Base-by-base conservation (phyloP, 371 early-diverging fungal species). In the Apophysomyces trapeziformis region DNA sequence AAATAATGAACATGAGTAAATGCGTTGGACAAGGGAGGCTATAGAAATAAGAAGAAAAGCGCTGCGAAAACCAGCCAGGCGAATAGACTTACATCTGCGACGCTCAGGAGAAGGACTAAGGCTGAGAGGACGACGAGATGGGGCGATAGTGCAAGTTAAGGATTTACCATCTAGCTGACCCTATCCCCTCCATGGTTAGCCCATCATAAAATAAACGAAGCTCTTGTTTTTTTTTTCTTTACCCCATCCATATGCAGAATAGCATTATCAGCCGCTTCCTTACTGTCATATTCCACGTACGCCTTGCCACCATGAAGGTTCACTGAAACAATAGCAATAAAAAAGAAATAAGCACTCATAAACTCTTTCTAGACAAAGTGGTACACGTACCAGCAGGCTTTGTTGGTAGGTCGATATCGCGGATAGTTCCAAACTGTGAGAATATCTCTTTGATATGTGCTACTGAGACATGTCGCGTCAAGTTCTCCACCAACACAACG, bases 111-210 rank as follows among this genome's bases (percentile, higher is more conserved):
- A 60, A 35, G 75, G 73, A 21, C 46, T 50, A 38, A 68, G 69
- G 8, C 78, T 70, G 36, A 69, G 70, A 39, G 71, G 72, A 56
- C 73, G 71, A 57, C 76, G 75, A 8, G 70, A 72, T 14, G 78
- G 73, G 35, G 75, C 77, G n/a, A 72, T 66, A 6, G 62, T 64
- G 21, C 73, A 71, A 8, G 69, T 67, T 9, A 80, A 37, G 46
- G 63, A 60, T 58, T 84, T 79, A 36, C 86, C 86, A 72, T 85
- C 87, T 72, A 86, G 70, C 70, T 86, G 86, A 50, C 85, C 87
- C 78, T 84, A 67, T 37, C 37, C 26, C 32, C 11, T 56, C 38
- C 16, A 26, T 16, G 2, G 38, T 32, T 45, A n/a, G 8, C 12
- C 16, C 0, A 18, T 45, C 43, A 1, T 43, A 1, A 2, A 26